phyloP scores from a whole-genome alignment of 1,284 basidiomycete genomes.

The Erythrobasidium hasegawianum region DNA sequence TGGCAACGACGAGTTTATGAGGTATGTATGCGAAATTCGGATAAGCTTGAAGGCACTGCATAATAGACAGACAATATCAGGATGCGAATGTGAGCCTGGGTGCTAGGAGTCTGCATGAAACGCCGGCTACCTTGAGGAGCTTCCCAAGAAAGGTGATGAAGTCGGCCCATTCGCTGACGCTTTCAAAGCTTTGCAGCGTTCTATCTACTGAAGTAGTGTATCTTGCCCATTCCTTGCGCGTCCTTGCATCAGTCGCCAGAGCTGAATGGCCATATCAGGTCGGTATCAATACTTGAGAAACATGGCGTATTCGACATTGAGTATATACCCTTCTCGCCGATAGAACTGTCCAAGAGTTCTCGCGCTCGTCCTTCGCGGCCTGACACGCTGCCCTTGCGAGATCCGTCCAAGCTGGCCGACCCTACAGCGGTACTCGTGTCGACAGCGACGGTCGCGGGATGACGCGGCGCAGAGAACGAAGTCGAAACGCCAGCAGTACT shows the following conservation, averaged over 20 bases:
- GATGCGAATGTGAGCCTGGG: background rate
- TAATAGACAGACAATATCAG: background rate
- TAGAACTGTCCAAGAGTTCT: slow-evolving; percentile 27
- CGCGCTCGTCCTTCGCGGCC: slow-evolving; percentile 21
- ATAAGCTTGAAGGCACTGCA: slow-evolving; percentile 81
- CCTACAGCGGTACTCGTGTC: slow-evolving; percentile 10
- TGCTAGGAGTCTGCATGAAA: background rate
- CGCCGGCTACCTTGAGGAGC: slow-evolving; percentile 73
- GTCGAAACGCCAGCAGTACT: background rate
- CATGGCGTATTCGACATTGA: background rate
- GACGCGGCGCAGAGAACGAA: background rate
- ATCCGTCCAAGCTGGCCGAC: slow-evolving; percentile 21
- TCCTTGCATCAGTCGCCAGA: slow-evolving; percentile 32
- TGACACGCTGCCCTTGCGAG: slow-evolving; percentile 3
- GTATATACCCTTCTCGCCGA: slow-evolving; percentile 20
- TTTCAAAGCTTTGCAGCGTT: slow-evolving; percentile 88
- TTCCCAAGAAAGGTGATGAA: slow-evolving; percentile 97
- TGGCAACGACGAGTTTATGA: slow-evolving; percentile 87
- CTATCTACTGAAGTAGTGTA: slow-evolving; percentile 87
- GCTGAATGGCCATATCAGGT: slow-evolving; percentile 1
- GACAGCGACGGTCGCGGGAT: slow-evolving; percentile 16
- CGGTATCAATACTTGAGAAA: too few species aligned
- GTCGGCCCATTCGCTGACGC: slow-evolving; percentile 98
- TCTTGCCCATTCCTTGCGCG: slow-evolving; percentile 66
- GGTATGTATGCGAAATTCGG: slow-evolving; percentile 94